Conservation (phyloP, 164 flowering plant genomes). For the Magnolia changhungtana region DNA sequence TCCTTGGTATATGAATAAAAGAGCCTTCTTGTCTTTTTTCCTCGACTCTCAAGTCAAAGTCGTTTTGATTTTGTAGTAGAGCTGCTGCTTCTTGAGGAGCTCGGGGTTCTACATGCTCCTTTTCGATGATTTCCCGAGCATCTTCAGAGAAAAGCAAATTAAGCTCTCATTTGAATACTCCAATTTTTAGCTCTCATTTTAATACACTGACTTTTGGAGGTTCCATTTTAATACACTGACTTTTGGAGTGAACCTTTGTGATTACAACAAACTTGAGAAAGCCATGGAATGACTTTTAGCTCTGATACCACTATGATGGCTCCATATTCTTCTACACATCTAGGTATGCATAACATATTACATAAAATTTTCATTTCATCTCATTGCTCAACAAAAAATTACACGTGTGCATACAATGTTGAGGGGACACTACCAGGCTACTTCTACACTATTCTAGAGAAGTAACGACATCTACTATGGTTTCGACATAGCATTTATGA, state of each 20-base stretch:
- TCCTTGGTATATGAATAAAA: conserved; percentile 3
- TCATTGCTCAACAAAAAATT: too few relatives aligned
- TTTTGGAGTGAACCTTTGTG: background rate
- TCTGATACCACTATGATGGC: background rate
- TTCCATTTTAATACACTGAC: background rate
- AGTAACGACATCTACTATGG: too few relatives aligned
- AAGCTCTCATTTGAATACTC: background rate
- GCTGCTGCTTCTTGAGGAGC: background rate
- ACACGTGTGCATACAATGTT: too few relatives aligned
- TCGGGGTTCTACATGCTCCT: background rate
- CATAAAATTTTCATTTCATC: too few relatives aligned
- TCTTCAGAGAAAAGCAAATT: background rate
- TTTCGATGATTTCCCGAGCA: background rate
- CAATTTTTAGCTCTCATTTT: background rate
- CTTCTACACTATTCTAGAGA: too few relatives aligned
- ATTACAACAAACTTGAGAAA: background rate
- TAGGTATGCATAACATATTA: too few relatives aligned
- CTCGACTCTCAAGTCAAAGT: background rate
- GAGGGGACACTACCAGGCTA: too few relatives aligned
- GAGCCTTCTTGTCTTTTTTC: background rate
- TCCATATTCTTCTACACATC: too few relatives aligned
- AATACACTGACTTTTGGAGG: background rate
- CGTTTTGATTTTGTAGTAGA: background rate
- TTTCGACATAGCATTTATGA: too few relatives aligned
- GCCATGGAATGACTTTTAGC: background rate